Percentiles rank a stretch among this genome's conserved stretches.
These are phyloP conservation scores for Starmerella bacillaris DNA, from an alignment of 805 yeast species.

Conservation along the genomic window DNA sequence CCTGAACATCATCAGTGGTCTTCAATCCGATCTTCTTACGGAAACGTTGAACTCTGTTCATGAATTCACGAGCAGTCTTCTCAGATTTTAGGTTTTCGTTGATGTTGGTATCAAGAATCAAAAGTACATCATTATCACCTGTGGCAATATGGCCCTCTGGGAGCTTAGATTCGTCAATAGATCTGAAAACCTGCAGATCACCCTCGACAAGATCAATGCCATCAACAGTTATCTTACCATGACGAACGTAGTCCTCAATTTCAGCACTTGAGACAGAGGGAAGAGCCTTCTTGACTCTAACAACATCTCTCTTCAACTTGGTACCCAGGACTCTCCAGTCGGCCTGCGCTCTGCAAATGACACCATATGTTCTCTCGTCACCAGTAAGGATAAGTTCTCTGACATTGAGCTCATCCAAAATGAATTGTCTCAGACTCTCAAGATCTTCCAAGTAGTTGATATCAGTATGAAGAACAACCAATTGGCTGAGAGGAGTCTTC, in stretches of 20 bases:
- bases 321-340: conserved; percentile 99
- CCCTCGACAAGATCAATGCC: conserved; percentile 77
- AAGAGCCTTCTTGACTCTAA: conserved; percentile 83
- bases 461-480: conserved; percentile 75
- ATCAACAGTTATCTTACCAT: conserved; percentile 67
- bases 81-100: conserved; percentile 80
- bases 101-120: conserved; percentile 72
- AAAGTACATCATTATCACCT: conserved; percentile 74
- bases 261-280: conserved; percentile 67
- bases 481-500: conserved; percentile 81
- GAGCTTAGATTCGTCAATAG: conserved; percentile 44
- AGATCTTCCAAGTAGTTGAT: conserved; percentile 56
- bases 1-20: conserved; percentile 86
- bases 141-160: conserved; percentile 68
- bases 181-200: conserved; percentile 80
- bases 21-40: conserved; percentile 91
- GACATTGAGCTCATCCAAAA: conserved; percentile 80
- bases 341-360: conserved; percentile 83
- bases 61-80: conserved; percentile 89
- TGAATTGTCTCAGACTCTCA: conserved; percentile 56
- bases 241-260: conserved; percentile 52
- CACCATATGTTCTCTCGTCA: conserved; percentile 83
- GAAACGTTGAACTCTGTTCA: conserved; percentile 92
- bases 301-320: conserved; percentile 85
- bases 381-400: conserved; percentile 73